Evolutionary conservation across 106 monocot genomes (phyloP).

Genomic region (Cymbidium sinense): DNA sequence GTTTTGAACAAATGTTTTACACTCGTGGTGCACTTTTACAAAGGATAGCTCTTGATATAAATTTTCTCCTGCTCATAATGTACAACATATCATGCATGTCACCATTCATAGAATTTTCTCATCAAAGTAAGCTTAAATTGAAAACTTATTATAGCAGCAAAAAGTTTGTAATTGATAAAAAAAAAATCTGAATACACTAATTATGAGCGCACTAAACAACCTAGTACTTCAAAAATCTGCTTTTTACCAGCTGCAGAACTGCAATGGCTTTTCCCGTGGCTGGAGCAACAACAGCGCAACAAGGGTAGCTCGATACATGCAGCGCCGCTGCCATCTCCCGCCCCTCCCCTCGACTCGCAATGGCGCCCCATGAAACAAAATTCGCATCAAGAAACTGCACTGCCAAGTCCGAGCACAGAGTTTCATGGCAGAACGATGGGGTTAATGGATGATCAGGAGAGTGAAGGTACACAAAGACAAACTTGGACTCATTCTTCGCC

Average conservation of each 20-base stretch:
- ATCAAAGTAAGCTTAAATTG: no score
- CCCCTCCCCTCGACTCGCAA: conserved; percentile 16
- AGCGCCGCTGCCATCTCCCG: conserved; percentile 10
- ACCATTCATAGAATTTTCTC: no score
- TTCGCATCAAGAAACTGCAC: conserved; percentile 28
- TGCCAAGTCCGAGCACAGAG: conserved; percentile 25
- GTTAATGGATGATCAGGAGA: conserved; percentile 18
- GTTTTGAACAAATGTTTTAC: no score
- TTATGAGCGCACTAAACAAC: no score
- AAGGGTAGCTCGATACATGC: conserved; percentile 20
- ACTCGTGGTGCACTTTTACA: no score
- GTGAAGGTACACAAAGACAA: conserved; percentile 32
- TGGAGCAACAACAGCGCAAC: conserved; percentile 27
- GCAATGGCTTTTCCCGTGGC: conserved; percentile 9
- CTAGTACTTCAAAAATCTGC: no score
- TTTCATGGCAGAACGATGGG: conserved; percentile 17
- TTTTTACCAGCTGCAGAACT: conserved; percentile 27
- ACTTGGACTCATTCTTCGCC: conserved; percentile 22
- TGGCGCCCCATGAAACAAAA: conserved; percentile 30
- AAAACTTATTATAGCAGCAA: no score
- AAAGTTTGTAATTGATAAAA: background rate
- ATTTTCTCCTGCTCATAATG: no score
- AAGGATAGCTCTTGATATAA: no score
- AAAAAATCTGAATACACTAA: background rate
- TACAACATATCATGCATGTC: no score